phyloP scores from a whole-genome alignment of 2,329 filamentous ascomycete species.

The Grosmannia penicillata region DNA sequence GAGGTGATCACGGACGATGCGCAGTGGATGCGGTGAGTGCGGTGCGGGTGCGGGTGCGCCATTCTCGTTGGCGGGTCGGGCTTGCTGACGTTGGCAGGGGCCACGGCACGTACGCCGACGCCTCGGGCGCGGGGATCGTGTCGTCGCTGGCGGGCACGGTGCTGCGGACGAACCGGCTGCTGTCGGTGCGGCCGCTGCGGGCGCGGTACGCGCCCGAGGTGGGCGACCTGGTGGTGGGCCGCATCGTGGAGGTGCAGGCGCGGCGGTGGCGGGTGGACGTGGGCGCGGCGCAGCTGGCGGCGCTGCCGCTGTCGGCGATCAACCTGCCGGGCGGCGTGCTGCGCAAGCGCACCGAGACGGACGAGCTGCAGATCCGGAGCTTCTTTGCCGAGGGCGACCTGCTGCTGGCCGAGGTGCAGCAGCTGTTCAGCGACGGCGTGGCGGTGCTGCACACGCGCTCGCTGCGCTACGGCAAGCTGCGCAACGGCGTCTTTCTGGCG shows the following conservation, averaged over 20 bases:
- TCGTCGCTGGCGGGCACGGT: slow-evolving; percentile 85
- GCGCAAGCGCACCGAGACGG: slow-evolving; percentile 80
- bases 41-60: background rate
- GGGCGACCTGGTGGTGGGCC: slow-evolving; percentile 84
- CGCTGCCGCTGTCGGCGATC: slow-evolving; percentile 74
- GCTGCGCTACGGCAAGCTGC: slow-evolving; percentile 86
- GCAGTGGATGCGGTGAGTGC: slow-evolving; percentile 78
- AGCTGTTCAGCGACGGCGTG: slow-evolving; percentile 69
- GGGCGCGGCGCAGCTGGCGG: slow-evolving; percentile 70
- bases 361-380: slow-evolving; percentile 92
- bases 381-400: slow-evolving; percentile 95
- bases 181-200: slow-evolving; percentile 78
- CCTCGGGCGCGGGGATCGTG: slow-evolving; percentile 53
- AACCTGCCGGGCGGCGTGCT: slow-evolving; percentile 91
- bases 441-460: slow-evolving; percentile 81
- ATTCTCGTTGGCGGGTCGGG: background rate
- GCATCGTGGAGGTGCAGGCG: slow-evolving; percentile 89
- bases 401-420: slow-evolving; percentile 88
- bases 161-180: slow-evolving; percentile 89
- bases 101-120: slow-evolving; percentile 73
- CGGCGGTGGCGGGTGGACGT: slow-evolving; percentile 93
- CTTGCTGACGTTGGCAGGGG: slow-evolving; percentile 27
- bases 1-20: slow-evolving; percentile 77
- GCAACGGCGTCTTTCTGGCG: slow-evolving; percentile 80
- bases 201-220: slow-evolving; percentile 93